phyloP scores from a whole-genome alignment of 805 yeast species.

The Candida railenensis region DNA sequence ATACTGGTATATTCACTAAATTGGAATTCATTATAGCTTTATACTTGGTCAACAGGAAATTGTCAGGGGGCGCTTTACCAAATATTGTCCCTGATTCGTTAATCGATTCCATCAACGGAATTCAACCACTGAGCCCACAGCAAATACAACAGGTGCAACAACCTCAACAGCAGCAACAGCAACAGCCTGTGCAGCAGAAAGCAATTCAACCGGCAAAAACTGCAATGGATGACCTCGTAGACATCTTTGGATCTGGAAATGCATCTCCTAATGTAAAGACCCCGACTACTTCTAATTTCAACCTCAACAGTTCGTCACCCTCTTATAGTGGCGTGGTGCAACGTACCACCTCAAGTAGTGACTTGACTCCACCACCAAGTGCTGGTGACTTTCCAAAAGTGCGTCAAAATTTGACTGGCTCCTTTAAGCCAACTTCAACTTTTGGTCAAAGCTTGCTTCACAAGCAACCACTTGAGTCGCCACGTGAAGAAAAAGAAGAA shows the following conservation, averaged over 20 bases:
- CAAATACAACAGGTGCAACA: neutral
- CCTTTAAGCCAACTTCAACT: slow-evolving; percentile 78
- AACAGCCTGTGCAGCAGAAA: slow-evolving; percentile 1
- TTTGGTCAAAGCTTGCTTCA: slow-evolving; percentile 75
- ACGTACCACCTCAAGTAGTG: slow-evolving; percentile 31
- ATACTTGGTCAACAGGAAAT: slow-evolving; percentile 83
- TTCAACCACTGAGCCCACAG: slow-evolving; percentile 5
- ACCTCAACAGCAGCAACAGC: slow-evolving; percentile 2
- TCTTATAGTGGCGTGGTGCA: slow-evolving; percentile 11
- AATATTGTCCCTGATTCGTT: slow-evolving; percentile 70
- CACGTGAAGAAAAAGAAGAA: slow-evolving; percentile 16
- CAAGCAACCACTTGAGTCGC: slow-evolving; percentile 14
- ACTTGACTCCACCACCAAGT: slow-evolving; percentile 18
- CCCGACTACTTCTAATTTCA: neutral
- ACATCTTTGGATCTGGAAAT: slow-evolving; percentile 36
- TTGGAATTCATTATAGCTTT: slow-evolving; percentile 91
- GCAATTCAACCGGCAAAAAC: slow-evolving; percentile 27
- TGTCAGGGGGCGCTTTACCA: slow-evolving; percentile 79
- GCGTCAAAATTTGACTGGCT: slow-evolving; percentile 30
- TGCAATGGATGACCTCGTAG: slow-evolving; percentile 66
- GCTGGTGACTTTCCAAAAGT: slow-evolving; percentile 29
- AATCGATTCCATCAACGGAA: slow-evolving; percentile 26
- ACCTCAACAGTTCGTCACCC: slow-evolving; percentile 12
- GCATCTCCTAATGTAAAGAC: slow-evolving; percentile 7
- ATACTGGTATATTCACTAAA: slow-evolving; percentile 76